A percentile compares a stretch with the other conserved stretches of the same genome.
Evolutionary conservation across 768 basidiomycete species (phyloP).

Genomic region (Suillus paluster): DNA sequence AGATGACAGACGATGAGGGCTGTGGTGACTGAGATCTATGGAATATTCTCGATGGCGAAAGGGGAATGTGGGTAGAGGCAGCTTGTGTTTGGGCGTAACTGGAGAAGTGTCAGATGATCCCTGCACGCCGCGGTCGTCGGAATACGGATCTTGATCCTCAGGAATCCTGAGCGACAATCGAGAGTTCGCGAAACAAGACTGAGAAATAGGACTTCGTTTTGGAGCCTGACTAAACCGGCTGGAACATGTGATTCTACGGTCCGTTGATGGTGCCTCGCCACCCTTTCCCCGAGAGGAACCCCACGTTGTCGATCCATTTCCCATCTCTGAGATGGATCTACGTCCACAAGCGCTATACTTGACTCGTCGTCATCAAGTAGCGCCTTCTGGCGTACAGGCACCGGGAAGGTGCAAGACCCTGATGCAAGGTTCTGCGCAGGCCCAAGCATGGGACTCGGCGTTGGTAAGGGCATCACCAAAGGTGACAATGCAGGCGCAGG

Average conservation of each 20-base stretch:
- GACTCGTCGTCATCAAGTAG: constrained; percentile 54
- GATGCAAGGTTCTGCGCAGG: too few species aligned
- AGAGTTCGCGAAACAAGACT: constrained; percentile 37
- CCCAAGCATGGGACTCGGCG: too few species aligned
- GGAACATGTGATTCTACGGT: constrained; percentile 30
- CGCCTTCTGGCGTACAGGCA: constrained; percentile 11
- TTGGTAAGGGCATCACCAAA: too few species aligned
- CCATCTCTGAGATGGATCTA: too few species aligned
- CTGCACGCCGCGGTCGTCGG: too few species aligned
- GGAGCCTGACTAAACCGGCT: constrained; percentile 31
- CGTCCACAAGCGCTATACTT: constrained; percentile 55
- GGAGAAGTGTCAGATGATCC: constrained; percentile 37
- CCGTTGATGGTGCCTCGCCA: constrained; percentile 39
- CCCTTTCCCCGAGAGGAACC: constrained; percentile 46
- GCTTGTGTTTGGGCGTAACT: constrained; percentile 35
- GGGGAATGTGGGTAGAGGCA: constrained; percentile 33
- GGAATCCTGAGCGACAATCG: constrained; percentile 38
- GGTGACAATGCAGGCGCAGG: too few species aligned
- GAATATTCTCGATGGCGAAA: constrained; percentile 36
- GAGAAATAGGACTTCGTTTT: constrained; percentile 29
- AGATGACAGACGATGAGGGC: too few species aligned
- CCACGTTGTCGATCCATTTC: constrained; percentile 50
- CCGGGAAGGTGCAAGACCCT: constrained; percentile 15
- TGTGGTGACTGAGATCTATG: too few species aligned
- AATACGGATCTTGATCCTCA: too few species aligned